phyloP scores from a whole-genome alignment of 768 basidiomycete genomes.

The Boletus tomentosulus region DNA sequence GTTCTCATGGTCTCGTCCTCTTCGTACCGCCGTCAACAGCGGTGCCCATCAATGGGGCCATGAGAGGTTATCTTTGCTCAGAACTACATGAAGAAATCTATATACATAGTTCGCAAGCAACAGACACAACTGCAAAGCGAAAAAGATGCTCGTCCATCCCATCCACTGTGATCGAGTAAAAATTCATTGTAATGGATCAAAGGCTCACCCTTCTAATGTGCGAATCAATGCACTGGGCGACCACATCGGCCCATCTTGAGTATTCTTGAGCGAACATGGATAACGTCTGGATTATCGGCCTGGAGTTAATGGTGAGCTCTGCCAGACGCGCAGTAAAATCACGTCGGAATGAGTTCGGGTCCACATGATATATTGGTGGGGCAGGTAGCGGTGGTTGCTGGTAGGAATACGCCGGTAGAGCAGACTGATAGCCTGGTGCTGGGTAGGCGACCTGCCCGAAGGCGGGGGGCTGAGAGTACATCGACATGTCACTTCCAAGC shows the following conservation, averaged over 20 bases:
- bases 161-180: conserved; percentile 27
- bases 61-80: conserved; percentile 40
- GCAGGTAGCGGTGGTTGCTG: conserved; percentile 42
- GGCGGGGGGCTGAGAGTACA: conserved; percentile 57
- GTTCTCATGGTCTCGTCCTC: conserved; percentile 38
- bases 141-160: conserved; percentile 22
- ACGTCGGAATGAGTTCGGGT: conserved; percentile 71
- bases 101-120: conserved; percentile 40
- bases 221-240: conserved; percentile 76
- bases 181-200: conserved; percentile 16
- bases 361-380: conserved; percentile 46
- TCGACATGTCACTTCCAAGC: conserved; percentile 48
- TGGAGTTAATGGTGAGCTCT: conserved; percentile 89
- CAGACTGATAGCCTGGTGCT: conserved; percentile 43
- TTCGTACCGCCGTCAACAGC: conserved; percentile 32
- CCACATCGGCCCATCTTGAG: conserved; percentile 69
- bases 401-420: conserved; percentile 43
- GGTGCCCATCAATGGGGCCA: conserved; percentile 30
- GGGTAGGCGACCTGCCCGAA: conserved; percentile 58
- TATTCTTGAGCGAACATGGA: conserved; percentile 92
- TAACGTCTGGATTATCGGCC: conserved; percentile 87
- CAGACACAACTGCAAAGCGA: conserved; percentile 20
- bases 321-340: conserved; percentile 72
- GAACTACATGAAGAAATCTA: conserved; percentile 39
- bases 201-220: conserved; percentile 86